phyloP scores from a whole-genome alignment of 2,329 filamentous ascomycete species.

The Xylariaceae sp. region DNA sequence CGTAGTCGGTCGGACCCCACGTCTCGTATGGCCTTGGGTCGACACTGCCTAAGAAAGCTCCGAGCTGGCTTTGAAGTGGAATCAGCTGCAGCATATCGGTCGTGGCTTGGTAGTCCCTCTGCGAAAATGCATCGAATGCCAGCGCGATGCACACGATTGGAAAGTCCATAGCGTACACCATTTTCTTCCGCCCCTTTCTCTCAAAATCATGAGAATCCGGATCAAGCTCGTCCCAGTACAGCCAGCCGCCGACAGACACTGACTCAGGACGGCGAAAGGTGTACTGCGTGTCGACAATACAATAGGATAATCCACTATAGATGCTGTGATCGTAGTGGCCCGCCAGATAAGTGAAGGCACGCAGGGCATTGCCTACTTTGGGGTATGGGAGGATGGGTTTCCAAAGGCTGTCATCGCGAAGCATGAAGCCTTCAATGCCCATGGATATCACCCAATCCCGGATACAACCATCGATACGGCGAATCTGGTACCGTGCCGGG shows the following conservation, averaged over 20 bases:
- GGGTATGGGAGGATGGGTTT: conserved; percentile 5
- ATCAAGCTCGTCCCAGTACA: conserved; percentile 25
- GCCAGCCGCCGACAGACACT: conserved; percentile 14
- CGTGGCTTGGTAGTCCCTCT: conserved; percentile 10
- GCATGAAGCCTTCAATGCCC: conserved; percentile 10
- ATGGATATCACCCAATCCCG: conserved; percentile 6
- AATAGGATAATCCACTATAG: conserved; percentile 8
- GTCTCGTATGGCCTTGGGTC: not conserved
- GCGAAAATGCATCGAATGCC: conserved; percentile 20
- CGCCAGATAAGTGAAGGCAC: conserved; percentile 1
- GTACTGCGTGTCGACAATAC: conserved; percentile 14
- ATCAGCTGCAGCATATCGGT: conserved; percentile 4
- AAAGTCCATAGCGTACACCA: conserved; percentile 29
- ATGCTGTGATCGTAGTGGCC: conserved; percentile 15
- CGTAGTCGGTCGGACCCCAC: conserved; percentile 1
- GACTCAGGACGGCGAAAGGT: conserved; percentile 21
- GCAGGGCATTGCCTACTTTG: conserved; percentile 5
- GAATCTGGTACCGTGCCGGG: conserved; percentile 5
- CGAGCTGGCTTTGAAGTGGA: conserved; percentile 5
- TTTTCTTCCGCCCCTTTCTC: conserved; percentile 1
- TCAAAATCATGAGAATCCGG: conserved; percentile 2
- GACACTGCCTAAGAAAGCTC: conserved; percentile 3
- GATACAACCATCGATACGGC: conserved; percentile 3
- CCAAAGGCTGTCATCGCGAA: conserved; percentile 7
- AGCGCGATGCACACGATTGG: conserved; percentile 27